These are phyloP conservation scores for Neurospora pannonica DNA, from an alignment of 495 filamentous ascomycete species.

Conservation along the genomic window DNA sequence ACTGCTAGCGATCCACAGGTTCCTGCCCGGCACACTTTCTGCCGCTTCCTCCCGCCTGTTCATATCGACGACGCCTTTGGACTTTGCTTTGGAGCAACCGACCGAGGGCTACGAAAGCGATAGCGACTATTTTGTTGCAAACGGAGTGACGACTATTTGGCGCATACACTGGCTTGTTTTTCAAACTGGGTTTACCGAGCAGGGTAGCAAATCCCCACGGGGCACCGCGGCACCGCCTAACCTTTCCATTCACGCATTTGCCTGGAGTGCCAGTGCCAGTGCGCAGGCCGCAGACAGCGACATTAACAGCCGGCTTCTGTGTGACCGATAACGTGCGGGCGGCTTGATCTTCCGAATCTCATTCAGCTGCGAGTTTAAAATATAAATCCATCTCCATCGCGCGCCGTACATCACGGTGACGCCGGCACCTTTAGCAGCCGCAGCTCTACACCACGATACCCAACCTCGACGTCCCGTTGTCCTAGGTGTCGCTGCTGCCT, in stretches of 20 bases:
- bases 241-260: not conserved
- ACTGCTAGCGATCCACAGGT: not conserved
- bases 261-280: not conserved
- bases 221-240: not conserved
- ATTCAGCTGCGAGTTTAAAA: not conserved
- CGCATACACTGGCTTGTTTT: not conserved
- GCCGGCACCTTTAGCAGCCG: not conserved
- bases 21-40: constrained; percentile 9
- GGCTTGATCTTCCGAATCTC: not conserved
- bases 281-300: not conserved
- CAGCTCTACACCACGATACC: not conserved
- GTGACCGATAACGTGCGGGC: not conserved
- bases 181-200: not conserved
- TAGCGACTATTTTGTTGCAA: not conserved
- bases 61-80: constrained; percentile 9
- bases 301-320: not conserved
- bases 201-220: not conserved
- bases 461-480: not conserved
- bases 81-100: not conserved
- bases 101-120: not conserved
- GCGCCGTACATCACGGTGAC: not conserved
- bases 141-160: not conserved
- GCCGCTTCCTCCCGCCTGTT: constrained; percentile 20
- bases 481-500: not conserved
- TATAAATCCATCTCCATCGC: not conserved